Evolutionary conservation across 805 yeast genomes (phyloP).

Genomic region (Saccharomycopsis lassenensis): DNA sequence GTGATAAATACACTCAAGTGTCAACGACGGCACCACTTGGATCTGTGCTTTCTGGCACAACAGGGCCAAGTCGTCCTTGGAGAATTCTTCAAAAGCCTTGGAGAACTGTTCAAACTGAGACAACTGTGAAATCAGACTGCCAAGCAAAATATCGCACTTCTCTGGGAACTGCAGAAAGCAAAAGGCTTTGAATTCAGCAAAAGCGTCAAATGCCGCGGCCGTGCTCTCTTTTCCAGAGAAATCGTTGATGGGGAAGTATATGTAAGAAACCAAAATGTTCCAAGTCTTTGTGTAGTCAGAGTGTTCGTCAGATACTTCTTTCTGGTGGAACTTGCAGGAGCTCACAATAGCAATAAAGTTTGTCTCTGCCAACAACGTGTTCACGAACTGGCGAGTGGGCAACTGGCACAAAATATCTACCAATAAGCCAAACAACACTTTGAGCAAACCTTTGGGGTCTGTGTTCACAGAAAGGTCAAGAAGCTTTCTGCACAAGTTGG

Average conservation of each 20-base stretch:
- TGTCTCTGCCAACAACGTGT: constrained; percentile 24
- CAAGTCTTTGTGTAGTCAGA: constrained; percentile 3
- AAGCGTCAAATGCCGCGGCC: neutral
- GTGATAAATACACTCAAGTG: constrained; percentile 2
- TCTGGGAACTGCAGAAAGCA: constrained; percentile 2
- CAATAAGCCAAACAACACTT: constrained; percentile 20
- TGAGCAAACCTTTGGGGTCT: constrained; percentile 11
- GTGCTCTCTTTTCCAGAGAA: constrained; percentile 13
- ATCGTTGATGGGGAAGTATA: constrained; percentile 31
- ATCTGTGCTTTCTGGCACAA: neutral
- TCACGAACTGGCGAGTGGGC: constrained; percentile 29
- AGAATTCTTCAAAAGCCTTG: neutral
- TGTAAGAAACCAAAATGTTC: constrained; percentile 19
- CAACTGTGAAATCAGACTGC: neutral
- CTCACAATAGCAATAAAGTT: constrained; percentile 20
- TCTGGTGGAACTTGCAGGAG: constrained; percentile 3
- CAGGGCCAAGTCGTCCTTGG: neutral
- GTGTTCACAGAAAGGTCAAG: constrained; percentile 8
- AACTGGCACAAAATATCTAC: constrained; percentile 26
- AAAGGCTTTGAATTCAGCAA: neutral
- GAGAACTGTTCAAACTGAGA: neutral
- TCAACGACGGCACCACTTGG: neutral
- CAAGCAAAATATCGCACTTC: neutral
- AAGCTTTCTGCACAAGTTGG: constrained; percentile 13
- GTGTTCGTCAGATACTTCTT: neutral